Evolutionary conservation across 2,329 filamentous ascomycete genomes (phyloP).

Genomic region (Fusarium nanum): DNA sequence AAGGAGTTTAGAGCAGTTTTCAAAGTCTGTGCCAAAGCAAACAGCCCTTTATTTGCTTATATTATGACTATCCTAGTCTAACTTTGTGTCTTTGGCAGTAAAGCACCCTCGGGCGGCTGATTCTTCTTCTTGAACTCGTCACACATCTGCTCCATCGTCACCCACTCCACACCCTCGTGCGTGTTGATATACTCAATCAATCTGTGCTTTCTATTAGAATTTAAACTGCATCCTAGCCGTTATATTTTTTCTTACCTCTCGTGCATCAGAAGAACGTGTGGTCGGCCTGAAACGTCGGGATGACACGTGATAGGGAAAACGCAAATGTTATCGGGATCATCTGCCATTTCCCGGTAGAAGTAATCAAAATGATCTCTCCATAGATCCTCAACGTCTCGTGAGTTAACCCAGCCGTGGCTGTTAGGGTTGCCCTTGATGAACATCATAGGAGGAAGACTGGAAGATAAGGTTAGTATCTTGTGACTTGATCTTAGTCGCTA

Average conservation of each 20-base stretch:
- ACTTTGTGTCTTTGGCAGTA: constrained; percentile 42
- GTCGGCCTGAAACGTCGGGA: constrained; percentile 77
- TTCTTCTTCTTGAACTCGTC: constrained; percentile 79
- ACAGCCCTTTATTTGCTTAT: too few relatives aligned
- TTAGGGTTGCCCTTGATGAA: constrained; percentile 76
- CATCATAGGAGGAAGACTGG: constrained; percentile 73
- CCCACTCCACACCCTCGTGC: constrained; percentile 71
- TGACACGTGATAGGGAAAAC: constrained; percentile 83
- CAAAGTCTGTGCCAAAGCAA: too few relatives aligned
- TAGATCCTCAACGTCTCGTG: constrained; percentile 70
- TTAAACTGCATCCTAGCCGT: accelerated
- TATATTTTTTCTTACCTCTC: constrained; percentile 54
- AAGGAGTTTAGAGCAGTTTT: too few relatives aligned
- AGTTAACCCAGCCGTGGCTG: constrained; percentile 69
- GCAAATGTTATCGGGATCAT: constrained; percentile 72
- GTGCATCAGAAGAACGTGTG: constrained; percentile 79
- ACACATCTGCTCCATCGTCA: constrained; percentile 77
- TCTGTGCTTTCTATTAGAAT: background rate
- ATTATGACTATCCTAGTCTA: background rate
- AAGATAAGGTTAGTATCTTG: too few relatives aligned
- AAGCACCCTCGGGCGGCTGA: constrained; percentile 64
- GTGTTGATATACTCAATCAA: constrained; percentile 75
- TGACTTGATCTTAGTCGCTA: too few relatives aligned
- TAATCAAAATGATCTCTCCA: constrained; percentile 78
- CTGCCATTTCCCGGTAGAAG: constrained; percentile 71